Evolutionary conservation across 129 eudicot genomes (phyloP).

Genomic region (Centrapalus pauciflorus): DNA sequence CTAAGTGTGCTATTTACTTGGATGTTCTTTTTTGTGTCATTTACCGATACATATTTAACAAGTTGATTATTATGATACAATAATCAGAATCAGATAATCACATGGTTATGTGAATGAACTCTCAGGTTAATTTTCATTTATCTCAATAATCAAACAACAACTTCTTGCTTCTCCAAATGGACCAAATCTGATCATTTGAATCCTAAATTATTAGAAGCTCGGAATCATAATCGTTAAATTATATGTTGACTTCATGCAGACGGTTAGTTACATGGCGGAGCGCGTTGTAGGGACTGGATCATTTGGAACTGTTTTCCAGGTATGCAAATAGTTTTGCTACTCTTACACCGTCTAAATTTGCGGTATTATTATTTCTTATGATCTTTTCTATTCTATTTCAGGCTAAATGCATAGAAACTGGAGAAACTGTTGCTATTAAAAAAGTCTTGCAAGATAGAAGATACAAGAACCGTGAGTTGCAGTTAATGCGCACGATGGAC

Average conservation of each 20-base stretch:
- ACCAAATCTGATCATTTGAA: no score
- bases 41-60: no score
- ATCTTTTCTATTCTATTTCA: slow-evolving; percentile 8
- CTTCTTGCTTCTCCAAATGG: not conserved
- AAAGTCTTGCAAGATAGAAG: slow-evolving; percentile 87
- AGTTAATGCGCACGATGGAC: slow-evolving; percentile 84
- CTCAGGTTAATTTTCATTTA: not conserved
- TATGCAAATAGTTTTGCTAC: slow-evolving; percentile 6
- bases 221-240: not conserved
- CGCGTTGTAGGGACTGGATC: slow-evolving; percentile 96
- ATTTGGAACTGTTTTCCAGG: slow-evolving; percentile 95
- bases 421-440: slow-evolving; percentile 91
- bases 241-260: slow-evolving; percentile 43
- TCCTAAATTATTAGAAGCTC: no score
- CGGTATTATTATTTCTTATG: not conserved
- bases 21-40: no score
- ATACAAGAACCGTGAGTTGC: slow-evolving; percentile 93
- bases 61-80: no score
- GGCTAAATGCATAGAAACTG: slow-evolving; percentile 94
- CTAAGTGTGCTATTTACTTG: no score
- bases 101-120: no score
- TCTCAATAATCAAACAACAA: not conserved
- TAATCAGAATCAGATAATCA: no score
- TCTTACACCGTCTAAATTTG: not conserved
- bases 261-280: slow-evolving; percentile 95